These are phyloP conservation scores for Serendipita sp. DNA, from an alignment of 768 basidiomycete species.

Conservation along the genomic window DNA sequence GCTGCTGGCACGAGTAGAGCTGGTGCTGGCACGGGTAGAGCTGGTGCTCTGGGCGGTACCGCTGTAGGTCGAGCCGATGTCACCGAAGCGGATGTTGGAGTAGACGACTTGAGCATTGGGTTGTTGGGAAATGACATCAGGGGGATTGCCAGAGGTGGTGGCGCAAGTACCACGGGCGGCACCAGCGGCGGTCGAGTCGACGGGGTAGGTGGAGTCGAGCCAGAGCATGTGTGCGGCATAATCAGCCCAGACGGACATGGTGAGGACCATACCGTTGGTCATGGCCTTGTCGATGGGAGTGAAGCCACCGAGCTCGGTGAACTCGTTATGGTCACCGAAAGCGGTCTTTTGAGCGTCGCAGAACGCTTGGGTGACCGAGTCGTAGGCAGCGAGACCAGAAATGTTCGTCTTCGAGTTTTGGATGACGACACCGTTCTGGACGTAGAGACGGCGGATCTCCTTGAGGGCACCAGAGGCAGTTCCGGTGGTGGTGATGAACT, in stretches of 20 bases:
- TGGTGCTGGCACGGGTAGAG: neutral
- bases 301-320: conserved; percentile 27
- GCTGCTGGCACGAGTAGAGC: neutral
- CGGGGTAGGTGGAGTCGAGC: conserved; percentile 37
- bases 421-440: conserved; percentile 37
- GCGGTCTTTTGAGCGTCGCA: conserved; percentile 30
- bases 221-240: conserved; percentile 39
- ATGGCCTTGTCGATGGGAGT: conserved; percentile 22
- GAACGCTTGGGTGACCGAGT: conserved; percentile 35
- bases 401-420: conserved; percentile 33
- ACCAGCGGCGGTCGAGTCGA: conserved; percentile 23
- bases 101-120: conserved; percentile 30
- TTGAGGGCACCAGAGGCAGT: conserved; percentile 30
- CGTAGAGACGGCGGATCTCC: conserved; percentile 40
- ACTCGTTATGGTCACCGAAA: conserved; percentile 29
- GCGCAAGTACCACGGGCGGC: conserved; percentile 35
- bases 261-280: conserved; percentile 30
- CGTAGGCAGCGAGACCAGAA: conserved; percentile 24
- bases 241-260: conserved; percentile 39
- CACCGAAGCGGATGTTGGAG: conserved; percentile 40
- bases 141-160: conserved; percentile 30
- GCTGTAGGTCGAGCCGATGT: conserved; percentile 30
- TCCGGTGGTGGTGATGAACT: conserved; percentile 35
- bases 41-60: conserved; percentile 6
- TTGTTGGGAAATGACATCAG: conserved; percentile 25